Conservation (phyloP, 345 rosid genomes). For the Citrus sinensis region DVS_A1.0 CM039165.1:26374501-26375000, state of each 20-base stretch:
- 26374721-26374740: constrained; percentile 14
- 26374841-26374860: not conserved
- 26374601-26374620: not conserved
- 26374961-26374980: not conserved
- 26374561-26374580: constrained; percentile 46
- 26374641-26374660: not conserved
- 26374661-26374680: not conserved
- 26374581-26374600: constrained; percentile 51
- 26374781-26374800: not conserved
- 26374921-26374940: not conserved
- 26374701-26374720: constrained; percentile 49
- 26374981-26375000: not conserved
- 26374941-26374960: too few species aligned
- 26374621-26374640: not conserved
- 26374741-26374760: constrained; percentile 12
- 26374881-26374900: not conserved
- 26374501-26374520: not conserved
- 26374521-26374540: not conserved
- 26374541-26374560: constrained; percentile 37
- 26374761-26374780: not conserved
- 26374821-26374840: not conserved
- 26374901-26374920: not conserved
- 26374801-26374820: not conserved
- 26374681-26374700: constrained; percentile 18
- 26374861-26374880: not conserved